Conservation (phyloP, 2,329 filamentous ascomycete species). For the Diplodia seriata region DNA sequence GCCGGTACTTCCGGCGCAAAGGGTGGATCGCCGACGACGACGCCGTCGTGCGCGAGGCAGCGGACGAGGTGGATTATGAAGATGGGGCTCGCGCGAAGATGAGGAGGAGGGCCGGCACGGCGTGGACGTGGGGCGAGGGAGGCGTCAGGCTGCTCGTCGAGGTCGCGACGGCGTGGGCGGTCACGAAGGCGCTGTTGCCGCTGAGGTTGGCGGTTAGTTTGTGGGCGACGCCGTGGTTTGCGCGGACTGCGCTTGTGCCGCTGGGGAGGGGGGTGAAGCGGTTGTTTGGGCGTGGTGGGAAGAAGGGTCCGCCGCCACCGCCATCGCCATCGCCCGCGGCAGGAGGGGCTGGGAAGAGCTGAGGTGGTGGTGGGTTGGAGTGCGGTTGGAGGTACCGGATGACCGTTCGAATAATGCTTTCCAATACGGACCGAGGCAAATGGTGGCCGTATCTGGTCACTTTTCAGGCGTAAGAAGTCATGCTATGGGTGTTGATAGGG, state of each 20-base stretch:
- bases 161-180: conserved; percentile 86
- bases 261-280: conserved; percentile 12
- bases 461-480: background rate
- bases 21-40: conserved; percentile 66
- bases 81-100: conserved; percentile 37
- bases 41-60: conserved; percentile 45
- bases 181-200: conserved; percentile 86
- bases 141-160: conserved; percentile 50
- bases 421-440: background rate
- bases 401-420: background rate
- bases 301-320: background rate
- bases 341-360: background rate
- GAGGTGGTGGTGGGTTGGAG: background rate
- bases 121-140: conserved; percentile 49
- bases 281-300: background rate
- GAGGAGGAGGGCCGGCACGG: conserved; percentile 44
- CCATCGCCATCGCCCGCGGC: no score
- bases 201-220: conserved; percentile 77
- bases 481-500: background rate
- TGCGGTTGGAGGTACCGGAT: background rate
- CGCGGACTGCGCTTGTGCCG: conserved; percentile 57
- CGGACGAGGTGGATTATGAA: conserved; percentile 51
- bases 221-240: conserved; percentile 94
- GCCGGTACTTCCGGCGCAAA: conserved; percentile 77
- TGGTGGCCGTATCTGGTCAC: background rate